Conservation (phyloP, 805 yeast genomes). For the Ogataea kodamae region DNA sequence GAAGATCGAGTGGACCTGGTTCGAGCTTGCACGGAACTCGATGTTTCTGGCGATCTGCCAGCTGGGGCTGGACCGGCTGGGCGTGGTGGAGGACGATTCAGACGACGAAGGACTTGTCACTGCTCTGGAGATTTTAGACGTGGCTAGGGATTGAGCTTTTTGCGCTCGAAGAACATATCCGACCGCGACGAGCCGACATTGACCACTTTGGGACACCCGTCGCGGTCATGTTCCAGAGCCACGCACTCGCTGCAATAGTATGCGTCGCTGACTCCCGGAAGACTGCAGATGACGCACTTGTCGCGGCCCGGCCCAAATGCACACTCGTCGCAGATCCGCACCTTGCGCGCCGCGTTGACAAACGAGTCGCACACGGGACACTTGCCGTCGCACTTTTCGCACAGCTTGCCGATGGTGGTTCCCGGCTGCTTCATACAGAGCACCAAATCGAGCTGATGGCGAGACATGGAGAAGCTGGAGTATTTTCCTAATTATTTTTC, state of each 20-base stretch:
- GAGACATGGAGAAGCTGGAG: slow-evolving; percentile 53
- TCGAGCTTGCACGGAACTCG: slow-evolving; percentile 45
- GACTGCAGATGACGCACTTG: slow-evolving; percentile 71
- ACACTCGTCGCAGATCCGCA: slow-evolving; percentile 80
- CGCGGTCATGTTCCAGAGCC: slow-evolving; percentile 70
- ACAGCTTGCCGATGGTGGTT: slow-evolving; percentile 60
- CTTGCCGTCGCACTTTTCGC: slow-evolving; percentile 85
- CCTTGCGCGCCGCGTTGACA: slow-evolving; percentile 66
- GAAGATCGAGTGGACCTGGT: slow-evolving; percentile 55
- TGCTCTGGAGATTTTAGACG: slow-evolving; percentile 16
- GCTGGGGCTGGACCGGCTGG: neutral
- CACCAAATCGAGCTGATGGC: slow-evolving; percentile 82
- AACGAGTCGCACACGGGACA: slow-evolving; percentile 89
- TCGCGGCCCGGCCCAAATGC: slow-evolving; percentile 63
- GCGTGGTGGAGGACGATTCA: slow-evolving; percentile 10
- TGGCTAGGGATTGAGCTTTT: slow-evolving; percentile 26
- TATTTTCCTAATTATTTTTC: too few relatives aligned
- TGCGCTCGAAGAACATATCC: slow-evolving; percentile 61
- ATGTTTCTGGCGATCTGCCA: slow-evolving; percentile 16
- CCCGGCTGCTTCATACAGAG: slow-evolving; percentile 89
- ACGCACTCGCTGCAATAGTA: slow-evolving; percentile 87
- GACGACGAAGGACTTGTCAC: slow-evolving; percentile 20
- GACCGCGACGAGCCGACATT: slow-evolving; percentile 76
- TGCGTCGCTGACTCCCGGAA: slow-evolving; percentile 63
- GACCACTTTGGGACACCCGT: slow-evolving; percentile 86